A percentile compares a stretch with the other conserved stretches of the same genome.
These are phyloP conservation scores for Globisporangium paroecandrum DNA, from an alignment of 352 stramenopile genomes.

Conservation along the genomic window DNA sequence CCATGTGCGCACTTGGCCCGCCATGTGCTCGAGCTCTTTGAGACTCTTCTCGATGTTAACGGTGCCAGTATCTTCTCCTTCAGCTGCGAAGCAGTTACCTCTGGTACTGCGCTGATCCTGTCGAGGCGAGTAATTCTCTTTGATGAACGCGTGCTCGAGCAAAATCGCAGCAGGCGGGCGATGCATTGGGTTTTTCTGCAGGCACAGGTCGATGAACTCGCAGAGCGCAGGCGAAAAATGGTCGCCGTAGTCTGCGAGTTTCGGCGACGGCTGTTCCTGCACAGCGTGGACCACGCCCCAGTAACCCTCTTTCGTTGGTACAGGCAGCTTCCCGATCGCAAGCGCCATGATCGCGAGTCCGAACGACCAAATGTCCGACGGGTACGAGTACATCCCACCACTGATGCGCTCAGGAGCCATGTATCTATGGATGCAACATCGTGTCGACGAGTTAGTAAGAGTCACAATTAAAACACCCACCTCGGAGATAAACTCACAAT, in stretches of 20 bases:
- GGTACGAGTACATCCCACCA: conserved; percentile 87
- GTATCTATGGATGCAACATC: conserved; percentile 43
- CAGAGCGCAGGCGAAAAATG: conserved; percentile 66
- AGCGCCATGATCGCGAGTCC: conserved; percentile 80
- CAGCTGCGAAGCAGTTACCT: background rate
- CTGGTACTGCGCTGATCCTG: conserved; percentile 18
- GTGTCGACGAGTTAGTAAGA: background rate
- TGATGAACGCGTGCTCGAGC: conserved; percentile 71
- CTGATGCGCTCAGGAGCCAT: conserved; percentile 93
- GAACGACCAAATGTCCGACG: conserved; percentile 84
- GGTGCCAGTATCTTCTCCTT: conserved; percentile 6
- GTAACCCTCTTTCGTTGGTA: conserved; percentile 82
- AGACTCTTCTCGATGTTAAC: conserved; percentile 25
- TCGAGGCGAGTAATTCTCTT: conserved; percentile 41
- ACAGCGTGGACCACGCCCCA: conserved; percentile 88
- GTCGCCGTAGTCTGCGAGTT: conserved; percentile 58
- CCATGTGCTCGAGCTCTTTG: conserved; percentile 45
- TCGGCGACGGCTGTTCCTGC: conserved; percentile 70
- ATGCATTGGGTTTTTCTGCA: conserved; percentile 74
- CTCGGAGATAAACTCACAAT: conserved; percentile 34
- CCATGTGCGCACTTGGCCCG: conserved; percentile 48
- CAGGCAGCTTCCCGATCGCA: conserved; percentile 82
- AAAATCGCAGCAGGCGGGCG: conserved; percentile 48
- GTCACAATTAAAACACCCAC: background rate
- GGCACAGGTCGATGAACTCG: conserved; percentile 75